Evolutionary conservation across 148 eudicot species (phyloP), one percentile per base, ranked within the genome.

Genomic region (Agrostemma githago): DNA sequence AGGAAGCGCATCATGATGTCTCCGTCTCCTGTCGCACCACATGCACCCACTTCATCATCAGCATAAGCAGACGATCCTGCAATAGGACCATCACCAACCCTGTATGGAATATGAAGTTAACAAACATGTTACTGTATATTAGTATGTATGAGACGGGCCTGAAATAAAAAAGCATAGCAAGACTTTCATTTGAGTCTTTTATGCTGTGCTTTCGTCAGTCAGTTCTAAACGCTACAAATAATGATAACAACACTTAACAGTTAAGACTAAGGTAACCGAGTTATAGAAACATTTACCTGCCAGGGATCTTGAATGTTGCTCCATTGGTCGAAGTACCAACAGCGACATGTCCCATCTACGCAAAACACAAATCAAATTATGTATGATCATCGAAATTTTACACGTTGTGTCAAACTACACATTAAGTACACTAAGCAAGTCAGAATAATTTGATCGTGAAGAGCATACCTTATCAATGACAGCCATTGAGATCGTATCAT

Each of bases 1-100:
- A 94, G 98, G 72, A 94, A 94, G 75, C 98, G 98, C 98, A 94
- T 94, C 98, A 94, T 94, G 67, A 91, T 85, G 84, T 94, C 98
- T 71, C 98, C 98, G 76, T 94, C 98, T 15, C 98, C 98, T 68
- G 95, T 94, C 69, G 97, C 97, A 41, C 98, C 98, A 78, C 98
- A 94, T 62, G 95, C 97, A 74, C 98, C 98, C 77, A 91, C 93
- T 63, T 94, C 98, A 78, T 84, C 77, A 68, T 94, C 91, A 41
- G 96, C 98, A 87, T 94, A 94, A 59, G 97, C 89, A 10, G 97
- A 84, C 75, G 98, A 94, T 80, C 98, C 98, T 43, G 91, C 88
- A 81, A 94, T 94, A 9, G 97, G 97, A 75, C 98, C 98, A 79
- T 94, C 98, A 68, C 98, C 98, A 77, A 94, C 97, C 91, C 98